phyloP scores from a whole-genome alignment of 768 basidiomycete genomes.

The Termitomyces sp. region DNA sequence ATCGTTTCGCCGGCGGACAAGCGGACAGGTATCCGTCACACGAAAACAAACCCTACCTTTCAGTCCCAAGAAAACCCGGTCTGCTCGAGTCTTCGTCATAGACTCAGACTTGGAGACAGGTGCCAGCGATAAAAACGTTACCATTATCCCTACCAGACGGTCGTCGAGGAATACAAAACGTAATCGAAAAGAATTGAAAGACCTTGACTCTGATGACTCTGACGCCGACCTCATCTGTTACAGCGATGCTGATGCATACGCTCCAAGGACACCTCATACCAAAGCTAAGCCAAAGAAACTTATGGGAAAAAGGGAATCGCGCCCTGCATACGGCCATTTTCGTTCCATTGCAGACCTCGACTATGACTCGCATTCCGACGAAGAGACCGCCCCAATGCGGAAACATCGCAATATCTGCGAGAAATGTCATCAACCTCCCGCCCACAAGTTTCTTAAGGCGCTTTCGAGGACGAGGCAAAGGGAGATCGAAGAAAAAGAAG shows the following conservation, averaged over 20 bases:
- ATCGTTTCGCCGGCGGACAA: slow-evolving; percentile 18
- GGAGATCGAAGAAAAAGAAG: slow-evolving; percentile 39
- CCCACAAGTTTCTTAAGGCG: slow-evolving; percentile 47
- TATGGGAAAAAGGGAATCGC: slow-evolving; percentile 25
- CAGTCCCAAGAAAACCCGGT: slow-evolving; percentile 63
- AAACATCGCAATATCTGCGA: slow-evolving; percentile 66
- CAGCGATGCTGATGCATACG: slow-evolving; percentile 25
- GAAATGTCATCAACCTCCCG: slow-evolving; percentile 61
- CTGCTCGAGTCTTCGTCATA: slow-evolving; percentile 28
- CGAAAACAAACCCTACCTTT: slow-evolving; percentile 47
- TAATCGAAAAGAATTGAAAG: slow-evolving; percentile 33
- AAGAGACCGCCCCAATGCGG: slow-evolving; percentile 52
- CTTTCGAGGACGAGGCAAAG: slow-evolving; percentile 35
- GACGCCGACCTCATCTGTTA: slow-evolving; percentile 31
- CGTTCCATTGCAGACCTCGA: slow-evolving; percentile 39
- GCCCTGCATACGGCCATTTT: slow-evolving; percentile 44
- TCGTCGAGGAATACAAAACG: slow-evolving; percentile 61
- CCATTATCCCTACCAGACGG: slow-evolving; percentile 34
- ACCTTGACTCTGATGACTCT: slow-evolving; percentile 23
- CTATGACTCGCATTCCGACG: slow-evolving; percentile 50
- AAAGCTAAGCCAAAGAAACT: slow-evolving; percentile 20
- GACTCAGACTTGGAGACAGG: slow-evolving; percentile 34
- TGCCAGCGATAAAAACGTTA: slow-evolving; percentile 22
- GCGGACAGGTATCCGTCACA: slow-evolving; percentile 20
- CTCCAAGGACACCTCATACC: neutral